A percentile compares a stretch with the other conserved stretches of the same genome.
Evolutionary conservation across 768 basidiomycete genomes (phyloP).

Genomic region (Pleurotus cornucopiae): DNA sequence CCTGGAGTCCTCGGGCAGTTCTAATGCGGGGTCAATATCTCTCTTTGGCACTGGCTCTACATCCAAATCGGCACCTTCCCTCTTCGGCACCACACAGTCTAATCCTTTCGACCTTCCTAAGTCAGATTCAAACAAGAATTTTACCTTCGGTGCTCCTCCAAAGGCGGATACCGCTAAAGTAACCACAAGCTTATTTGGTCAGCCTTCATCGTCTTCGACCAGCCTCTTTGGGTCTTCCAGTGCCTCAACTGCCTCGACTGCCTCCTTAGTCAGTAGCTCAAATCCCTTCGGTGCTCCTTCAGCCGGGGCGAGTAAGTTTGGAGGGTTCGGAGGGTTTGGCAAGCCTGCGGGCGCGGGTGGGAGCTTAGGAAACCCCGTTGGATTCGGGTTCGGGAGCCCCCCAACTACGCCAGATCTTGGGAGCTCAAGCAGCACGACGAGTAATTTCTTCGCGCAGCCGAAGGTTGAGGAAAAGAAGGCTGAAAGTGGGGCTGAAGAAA

Average conservation of each 20-base stretch:
- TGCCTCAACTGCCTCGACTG: not conserved
- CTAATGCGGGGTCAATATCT: not conserved
- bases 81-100: not conserved
- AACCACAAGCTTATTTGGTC: slow-evolving; percentile 1
- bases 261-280: not conserved
- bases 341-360: slow-evolving; percentile 30
- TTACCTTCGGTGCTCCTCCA: not conserved
- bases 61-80: not conserved
- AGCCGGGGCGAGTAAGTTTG: slow-evolving; percentile 10
- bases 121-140: not conserved
- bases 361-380: slow-evolving; percentile 60
- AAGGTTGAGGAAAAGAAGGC: slow-evolving; percentile 13
- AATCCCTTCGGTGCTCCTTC: slow-evolving; percentile 1
- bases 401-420: slow-evolving; percentile 22
- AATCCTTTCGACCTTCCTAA: slow-evolving; percentile 2
- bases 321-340: slow-evolving; percentile 24
- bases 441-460: slow-evolving; percentile 12
- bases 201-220: not conserved
- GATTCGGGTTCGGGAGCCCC: slow-evolving; percentile 51
- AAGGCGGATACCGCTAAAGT: not conserved
- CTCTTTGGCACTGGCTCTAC: not conserved
- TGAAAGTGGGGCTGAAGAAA: slow-evolving; percentile 14
- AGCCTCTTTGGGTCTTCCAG: not conserved
- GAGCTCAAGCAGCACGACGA: not conserved
- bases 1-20: not conserved